Percentiles rank a stretch among this genome's conserved stretches.
Conservation (phyloP, 441 rosid species). For the Rhodomyrtus psidioides region DNA sequence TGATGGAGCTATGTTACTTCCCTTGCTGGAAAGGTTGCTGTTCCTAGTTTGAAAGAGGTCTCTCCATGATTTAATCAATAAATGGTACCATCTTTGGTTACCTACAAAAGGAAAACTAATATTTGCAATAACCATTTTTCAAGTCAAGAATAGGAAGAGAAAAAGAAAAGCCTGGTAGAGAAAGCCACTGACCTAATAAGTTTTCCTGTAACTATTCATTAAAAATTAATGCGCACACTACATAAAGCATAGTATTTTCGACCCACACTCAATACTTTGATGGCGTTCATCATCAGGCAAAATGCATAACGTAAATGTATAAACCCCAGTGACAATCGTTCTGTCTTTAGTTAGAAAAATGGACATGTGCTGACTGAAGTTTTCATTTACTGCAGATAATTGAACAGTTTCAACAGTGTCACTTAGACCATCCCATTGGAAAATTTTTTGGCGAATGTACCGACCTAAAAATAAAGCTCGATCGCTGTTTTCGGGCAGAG, state of each 20-base stretch:
- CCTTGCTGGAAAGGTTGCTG: not conserved
- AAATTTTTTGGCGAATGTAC: constrained; percentile 90
- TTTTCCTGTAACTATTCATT: not conserved
- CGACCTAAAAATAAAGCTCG: constrained; percentile 76
- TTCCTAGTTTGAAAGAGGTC: not conserved
- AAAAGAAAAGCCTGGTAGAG: too few species aligned
- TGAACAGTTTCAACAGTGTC: constrained; percentile 86
- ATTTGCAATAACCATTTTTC: not conserved
- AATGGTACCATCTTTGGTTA: not conserved
- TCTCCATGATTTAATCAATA: not conserved
- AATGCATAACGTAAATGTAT: not conserved
- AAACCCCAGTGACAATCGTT: not conserved
- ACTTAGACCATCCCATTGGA: constrained; percentile 67
- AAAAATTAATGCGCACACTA: not conserved
- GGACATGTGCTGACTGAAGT: not conserved
- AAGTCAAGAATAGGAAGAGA: too few species aligned
- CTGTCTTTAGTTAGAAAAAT: not conserved
- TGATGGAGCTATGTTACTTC: not conserved
- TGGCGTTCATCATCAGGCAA: not conserved
- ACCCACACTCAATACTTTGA: not conserved
- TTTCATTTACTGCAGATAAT: constrained; percentile 42
- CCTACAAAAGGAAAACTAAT: not conserved
- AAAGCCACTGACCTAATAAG: too few species aligned
- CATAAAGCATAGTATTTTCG: not conserved
- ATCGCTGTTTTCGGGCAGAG: constrained; percentile 77